Conservation (phyloP, 1,284 basidiomycete genomes). For the Gomphus bonarii region DNA sequence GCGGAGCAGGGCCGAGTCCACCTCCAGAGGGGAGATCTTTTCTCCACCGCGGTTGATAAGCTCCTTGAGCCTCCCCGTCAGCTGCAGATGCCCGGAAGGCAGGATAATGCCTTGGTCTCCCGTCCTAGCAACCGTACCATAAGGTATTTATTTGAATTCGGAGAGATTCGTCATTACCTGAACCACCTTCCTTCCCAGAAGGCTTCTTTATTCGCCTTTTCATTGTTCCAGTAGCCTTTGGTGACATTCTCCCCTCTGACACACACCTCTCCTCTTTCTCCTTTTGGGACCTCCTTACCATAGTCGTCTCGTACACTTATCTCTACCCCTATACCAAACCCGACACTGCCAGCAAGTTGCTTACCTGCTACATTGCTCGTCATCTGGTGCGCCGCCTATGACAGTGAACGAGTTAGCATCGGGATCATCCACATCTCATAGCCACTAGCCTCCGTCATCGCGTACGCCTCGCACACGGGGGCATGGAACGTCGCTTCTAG, state of each 20-base stretch:
- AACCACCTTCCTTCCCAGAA: conserved; percentile 29
- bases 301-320: conserved; percentile 27
- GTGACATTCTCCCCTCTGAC: conserved; percentile 35
- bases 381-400: conserved; percentile 34
- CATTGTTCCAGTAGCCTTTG: conserved; percentile 32
- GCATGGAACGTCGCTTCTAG: conserved; percentile 32
- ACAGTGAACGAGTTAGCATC: neutral
- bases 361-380: conserved; percentile 12
- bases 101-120: conserved; percentile 58
- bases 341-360: conserved; percentile 22
- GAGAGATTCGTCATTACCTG: conserved; percentile 13
- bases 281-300: conserved; percentile 24
- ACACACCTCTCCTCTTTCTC: conserved; percentile 31
- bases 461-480: conserved; percentile 36
- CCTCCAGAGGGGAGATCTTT: conserved; percentile 58
- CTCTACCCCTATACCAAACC: conserved; percentile 31
- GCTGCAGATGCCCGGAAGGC: conserved; percentile 46
- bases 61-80: conserved; percentile 51
- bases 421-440: neutral
- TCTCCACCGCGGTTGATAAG: conserved; percentile 58
- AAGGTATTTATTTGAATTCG: neutral
- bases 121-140: conserved; percentile 28
- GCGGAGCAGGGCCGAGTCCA: conserved; percentile 35
- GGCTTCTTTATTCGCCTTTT: conserved; percentile 24
- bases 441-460: conserved; percentile 21